Evolutionary conservation across 2,329 filamentous ascomycete genomes (phyloP).

Genomic region (Aspergillus ochraceus): DNA sequence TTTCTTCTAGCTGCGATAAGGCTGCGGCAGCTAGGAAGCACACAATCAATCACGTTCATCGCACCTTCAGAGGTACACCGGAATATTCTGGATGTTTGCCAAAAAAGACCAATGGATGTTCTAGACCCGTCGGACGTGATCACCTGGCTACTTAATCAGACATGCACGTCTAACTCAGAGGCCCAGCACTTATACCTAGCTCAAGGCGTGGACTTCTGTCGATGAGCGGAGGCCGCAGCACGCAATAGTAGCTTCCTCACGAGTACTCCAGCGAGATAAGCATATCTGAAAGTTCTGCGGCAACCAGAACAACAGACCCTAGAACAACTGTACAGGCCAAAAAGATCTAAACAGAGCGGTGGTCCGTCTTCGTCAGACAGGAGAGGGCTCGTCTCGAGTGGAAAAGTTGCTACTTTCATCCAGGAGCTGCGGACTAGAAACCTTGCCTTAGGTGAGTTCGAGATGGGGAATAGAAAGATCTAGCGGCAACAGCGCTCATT

Average conservation of each 20-base stretch:
- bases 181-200: constrained; percentile 59
- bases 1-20: constrained; percentile 60
- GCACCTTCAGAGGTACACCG: constrained; percentile 62
- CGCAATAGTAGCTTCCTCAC: constrained; percentile 46
- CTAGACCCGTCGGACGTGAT: constrained; percentile 56
- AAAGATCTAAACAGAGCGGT: background rate
- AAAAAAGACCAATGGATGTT: constrained; percentile 23
- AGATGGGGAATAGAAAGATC: too few relatives aligned
- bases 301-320: constrained; percentile 59
- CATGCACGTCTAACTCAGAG: constrained; percentile 60
- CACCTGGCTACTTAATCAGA: constrained; percentile 64
- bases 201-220: constrained; percentile 63
- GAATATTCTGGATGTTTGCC: constrained; percentile 55
- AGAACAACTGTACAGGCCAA: constrained; percentile 57
- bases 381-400: constrained; percentile 5
- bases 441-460: too few relatives aligned
- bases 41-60: constrained; percentile 57
- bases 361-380: background rate
- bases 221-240: constrained; percentile 52
- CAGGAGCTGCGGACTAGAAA: constrained; percentile 32
- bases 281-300: constrained; percentile 48
- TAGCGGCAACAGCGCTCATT: background rate
- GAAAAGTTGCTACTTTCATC: constrained; percentile 32
- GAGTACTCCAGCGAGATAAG: constrained; percentile 31
- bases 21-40: constrained; percentile 58